Conservation (phyloP, 371 early-diverging fungal genomes). For the Zychaea mexicana region DNA sequence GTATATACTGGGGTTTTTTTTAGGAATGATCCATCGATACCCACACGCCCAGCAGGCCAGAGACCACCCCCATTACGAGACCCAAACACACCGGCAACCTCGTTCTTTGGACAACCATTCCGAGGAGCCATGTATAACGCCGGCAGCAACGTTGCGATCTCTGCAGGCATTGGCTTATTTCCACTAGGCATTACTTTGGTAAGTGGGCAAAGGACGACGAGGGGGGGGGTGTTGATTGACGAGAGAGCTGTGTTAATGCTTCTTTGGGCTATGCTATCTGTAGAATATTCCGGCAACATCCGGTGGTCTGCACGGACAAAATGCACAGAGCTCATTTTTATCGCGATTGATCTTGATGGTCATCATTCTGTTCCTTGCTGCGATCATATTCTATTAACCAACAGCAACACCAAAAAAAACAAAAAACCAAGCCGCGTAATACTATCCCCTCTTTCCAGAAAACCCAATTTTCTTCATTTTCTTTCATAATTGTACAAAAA, state of each 20-base stretch:
- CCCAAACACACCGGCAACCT: slow-evolving; percentile 38
- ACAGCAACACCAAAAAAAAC: no score
- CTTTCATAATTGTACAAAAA: no score
- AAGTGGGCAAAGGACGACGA: slow-evolving; percentile 14
- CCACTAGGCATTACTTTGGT: slow-evolving; percentile 63
- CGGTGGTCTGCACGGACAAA: slow-evolving; percentile 10
- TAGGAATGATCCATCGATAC: slow-evolving; percentile 52
- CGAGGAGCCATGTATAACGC: slow-evolving; percentile 48
- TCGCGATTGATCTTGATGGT: slow-evolving; percentile 15
- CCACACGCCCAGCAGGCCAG: slow-evolving; percentile 72
- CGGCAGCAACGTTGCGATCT: slow-evolving; percentile 42
- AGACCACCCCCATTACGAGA: slow-evolving; percentile 64
- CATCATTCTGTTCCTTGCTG: slow-evolving; percentile 4
- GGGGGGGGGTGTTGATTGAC: no score
- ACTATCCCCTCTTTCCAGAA: no score
- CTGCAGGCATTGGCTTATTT: slow-evolving; percentile 51
- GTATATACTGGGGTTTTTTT: background rate
- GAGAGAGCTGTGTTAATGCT: no score
- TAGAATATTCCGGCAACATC: slow-evolving; percentile 36
- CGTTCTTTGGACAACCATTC: slow-evolving; percentile 46
- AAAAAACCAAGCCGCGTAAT: no score
- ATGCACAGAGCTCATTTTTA: slow-evolving; percentile 8
- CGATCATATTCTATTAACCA: slow-evolving; percentile 11
- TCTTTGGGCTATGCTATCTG: background rate
- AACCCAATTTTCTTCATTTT: no score